phyloP scores from a whole-genome alignment of 768 basidiomycete genomes.

The Termitomyces sp. region DNA sequence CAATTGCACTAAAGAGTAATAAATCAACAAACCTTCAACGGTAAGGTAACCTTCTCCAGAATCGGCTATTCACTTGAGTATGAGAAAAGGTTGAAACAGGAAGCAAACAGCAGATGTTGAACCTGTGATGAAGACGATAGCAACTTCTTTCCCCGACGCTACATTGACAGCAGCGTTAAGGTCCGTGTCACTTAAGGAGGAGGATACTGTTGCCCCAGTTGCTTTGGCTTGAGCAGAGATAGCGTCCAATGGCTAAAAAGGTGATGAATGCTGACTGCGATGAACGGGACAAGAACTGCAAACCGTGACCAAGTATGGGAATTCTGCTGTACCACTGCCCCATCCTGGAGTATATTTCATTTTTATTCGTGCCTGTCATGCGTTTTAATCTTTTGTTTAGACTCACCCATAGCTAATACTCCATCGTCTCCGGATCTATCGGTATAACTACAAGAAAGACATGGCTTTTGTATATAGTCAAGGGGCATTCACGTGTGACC shows the following conservation, averaged over 20 bases:
- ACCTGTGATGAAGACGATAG: constrained; percentile 51
- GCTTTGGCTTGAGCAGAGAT: constrained; percentile 35
- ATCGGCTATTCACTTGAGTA: constrained; percentile 22
- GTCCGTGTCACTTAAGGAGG: constrained; percentile 47
- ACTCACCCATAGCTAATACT: constrained; percentile 58
- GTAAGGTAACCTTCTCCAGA: constrained; percentile 41
- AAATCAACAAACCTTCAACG: constrained; percentile 29
- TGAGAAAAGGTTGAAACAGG: background rate
- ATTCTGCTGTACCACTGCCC: constrained; percentile 46
- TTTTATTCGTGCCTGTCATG: background rate
- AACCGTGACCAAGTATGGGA: constrained; percentile 46
- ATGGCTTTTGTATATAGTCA: background rate
- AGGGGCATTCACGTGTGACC: background rate
- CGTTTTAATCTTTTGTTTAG: constrained; percentile 17
- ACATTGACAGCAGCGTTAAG: constrained; percentile 36
- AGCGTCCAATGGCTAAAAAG: constrained; percentile 35
- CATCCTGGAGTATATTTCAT: constrained; percentile 26
- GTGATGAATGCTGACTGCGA: background rate
- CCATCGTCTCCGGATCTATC: constrained; percentile 56
- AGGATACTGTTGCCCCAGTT: constrained; percentile 37
- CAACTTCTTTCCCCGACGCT: constrained; percentile 42
- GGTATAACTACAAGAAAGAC: constrained; percentile 24
- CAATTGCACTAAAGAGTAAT: background rate
- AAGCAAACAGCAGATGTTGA: background rate
- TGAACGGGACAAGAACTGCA: constrained; percentile 7